phyloP scores from a whole-genome alignment of 2,329 filamentous ascomycete genomes.

The Ophiocordyceps polyrhachis-furcata region DNA sequence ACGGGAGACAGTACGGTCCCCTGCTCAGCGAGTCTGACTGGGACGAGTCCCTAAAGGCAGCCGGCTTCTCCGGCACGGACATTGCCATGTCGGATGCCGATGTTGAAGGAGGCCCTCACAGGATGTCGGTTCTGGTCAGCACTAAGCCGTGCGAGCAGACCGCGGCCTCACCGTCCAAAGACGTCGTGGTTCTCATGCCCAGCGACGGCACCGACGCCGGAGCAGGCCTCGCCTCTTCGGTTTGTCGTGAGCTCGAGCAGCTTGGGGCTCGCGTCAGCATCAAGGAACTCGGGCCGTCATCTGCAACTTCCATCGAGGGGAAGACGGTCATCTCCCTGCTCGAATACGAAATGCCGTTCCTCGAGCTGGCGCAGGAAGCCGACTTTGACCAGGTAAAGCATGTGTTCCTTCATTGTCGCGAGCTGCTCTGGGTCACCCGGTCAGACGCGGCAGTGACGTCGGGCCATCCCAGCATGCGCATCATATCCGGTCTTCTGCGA shows the following conservation, averaged over 20 bases:
- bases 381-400: neutral
- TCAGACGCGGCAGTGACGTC: neutral
- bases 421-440: slow-evolving; percentile 1
- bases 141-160: neutral
- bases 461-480: slow-evolving; percentile 1
- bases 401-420: neutral
- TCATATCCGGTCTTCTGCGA: neutral
- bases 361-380: neutral
- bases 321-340: neutral
- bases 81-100: neutral
- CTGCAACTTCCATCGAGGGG: neutral
- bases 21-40: neutral
- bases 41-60: neutral
- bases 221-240: neutral
- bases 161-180: neutral
- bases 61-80: neutral
- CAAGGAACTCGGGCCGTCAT: neutral
- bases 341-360: neutral
- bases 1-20: neutral
- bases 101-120: neutral
- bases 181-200: neutral
- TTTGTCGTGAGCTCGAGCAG: neutral
- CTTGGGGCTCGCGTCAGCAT: neutral
- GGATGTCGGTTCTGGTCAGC: slow-evolving; percentile 1
- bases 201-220: neutral